Evolutionary conservation across 2,329 filamentous ascomycete genomes (phyloP).

Genomic region (Dactylellina leptospora): DNA sequence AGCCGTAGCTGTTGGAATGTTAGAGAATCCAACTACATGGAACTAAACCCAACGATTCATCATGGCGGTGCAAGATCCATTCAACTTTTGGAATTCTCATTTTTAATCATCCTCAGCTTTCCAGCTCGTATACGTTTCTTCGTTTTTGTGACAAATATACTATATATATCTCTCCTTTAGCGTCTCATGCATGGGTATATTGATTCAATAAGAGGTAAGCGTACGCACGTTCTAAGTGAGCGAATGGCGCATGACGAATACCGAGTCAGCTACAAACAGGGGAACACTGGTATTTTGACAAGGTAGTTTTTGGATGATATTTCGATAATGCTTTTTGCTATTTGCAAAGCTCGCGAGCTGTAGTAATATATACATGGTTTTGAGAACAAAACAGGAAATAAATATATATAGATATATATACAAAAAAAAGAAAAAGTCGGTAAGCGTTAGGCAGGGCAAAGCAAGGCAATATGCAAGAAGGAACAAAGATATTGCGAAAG

Average conservation of each 20-base stretch:
- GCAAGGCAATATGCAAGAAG: constrained; percentile 1
- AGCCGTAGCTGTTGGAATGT: constrained; percentile 6
- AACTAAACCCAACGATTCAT: background rate
- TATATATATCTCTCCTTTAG: background rate
- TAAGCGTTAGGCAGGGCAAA: constrained; percentile 19
- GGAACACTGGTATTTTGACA: background rate
- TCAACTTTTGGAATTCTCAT: background rate
- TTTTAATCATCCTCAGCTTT: background rate
- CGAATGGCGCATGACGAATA: background rate
- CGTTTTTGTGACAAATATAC: constrained; percentile 10
- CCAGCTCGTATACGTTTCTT: background rate
- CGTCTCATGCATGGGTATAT: background rate
- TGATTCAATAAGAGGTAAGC: background rate
- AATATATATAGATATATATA: constrained; percentile 26
- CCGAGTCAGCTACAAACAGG: background rate
- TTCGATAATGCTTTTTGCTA: constrained; percentile 21
- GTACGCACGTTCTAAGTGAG: background rate
- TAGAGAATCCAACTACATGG: constrained; percentile 3
- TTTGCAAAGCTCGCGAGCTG: constrained; percentile 24
- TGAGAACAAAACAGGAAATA: constrained; percentile 19
- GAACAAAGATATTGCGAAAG: background rate
- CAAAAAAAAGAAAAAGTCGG: constrained; percentile 30
- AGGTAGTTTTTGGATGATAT: constrained; percentile 8
- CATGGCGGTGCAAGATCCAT: constrained; percentile 13
- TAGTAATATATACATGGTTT: constrained; percentile 38